Conservation (phyloP, 2,329 filamentous ascomycete species). For the Aplosporella prunicola region DNA sequence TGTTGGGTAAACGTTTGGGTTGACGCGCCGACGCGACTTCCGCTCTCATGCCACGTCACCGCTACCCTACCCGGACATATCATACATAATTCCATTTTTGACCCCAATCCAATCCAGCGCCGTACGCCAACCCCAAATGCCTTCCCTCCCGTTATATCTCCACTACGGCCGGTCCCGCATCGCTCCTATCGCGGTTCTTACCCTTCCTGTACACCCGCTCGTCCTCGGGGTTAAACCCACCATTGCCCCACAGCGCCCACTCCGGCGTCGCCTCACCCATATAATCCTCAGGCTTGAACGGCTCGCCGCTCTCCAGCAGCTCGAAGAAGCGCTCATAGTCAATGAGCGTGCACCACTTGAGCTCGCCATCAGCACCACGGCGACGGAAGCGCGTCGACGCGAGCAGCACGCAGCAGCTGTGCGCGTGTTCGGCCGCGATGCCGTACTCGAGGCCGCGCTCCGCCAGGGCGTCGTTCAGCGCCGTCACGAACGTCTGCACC, state of each 20-base stretch:
- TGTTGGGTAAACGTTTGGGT: conserved; percentile 1
- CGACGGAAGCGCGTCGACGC: conserved; percentile 72
- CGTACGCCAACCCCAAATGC: no score
- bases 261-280: conserved; percentile 76
- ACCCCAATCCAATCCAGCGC: no score
- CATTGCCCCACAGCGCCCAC: conserved; percentile 91
- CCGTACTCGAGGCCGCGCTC: conserved; percentile 70
- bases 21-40: conserved; percentile 9
- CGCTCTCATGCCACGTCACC: no score
- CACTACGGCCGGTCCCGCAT: not conserved
- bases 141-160: conserved; percentile 4
- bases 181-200: conserved; percentile 37
- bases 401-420: conserved; percentile 85
- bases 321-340: conserved; percentile 86
- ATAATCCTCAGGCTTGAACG: conserved; percentile 85
- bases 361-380: conserved; percentile 50
- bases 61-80: no score
- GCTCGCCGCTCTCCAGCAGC: conserved; percentile 61
- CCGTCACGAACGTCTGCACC: conserved; percentile 69
- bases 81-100: no score
- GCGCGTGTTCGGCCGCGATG: conserved; percentile 88
- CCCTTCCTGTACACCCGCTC: conserved; percentile 81
- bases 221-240: conserved; percentile 88
- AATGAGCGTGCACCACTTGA: conserved; percentile 90
- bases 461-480: conserved; percentile 59